A percentile compares a stretch with the other conserved stretches of the same genome.
Conservation (phyloP, 495 filamentous ascomycete species). For the Parathielavia appendiculata region DNA sequence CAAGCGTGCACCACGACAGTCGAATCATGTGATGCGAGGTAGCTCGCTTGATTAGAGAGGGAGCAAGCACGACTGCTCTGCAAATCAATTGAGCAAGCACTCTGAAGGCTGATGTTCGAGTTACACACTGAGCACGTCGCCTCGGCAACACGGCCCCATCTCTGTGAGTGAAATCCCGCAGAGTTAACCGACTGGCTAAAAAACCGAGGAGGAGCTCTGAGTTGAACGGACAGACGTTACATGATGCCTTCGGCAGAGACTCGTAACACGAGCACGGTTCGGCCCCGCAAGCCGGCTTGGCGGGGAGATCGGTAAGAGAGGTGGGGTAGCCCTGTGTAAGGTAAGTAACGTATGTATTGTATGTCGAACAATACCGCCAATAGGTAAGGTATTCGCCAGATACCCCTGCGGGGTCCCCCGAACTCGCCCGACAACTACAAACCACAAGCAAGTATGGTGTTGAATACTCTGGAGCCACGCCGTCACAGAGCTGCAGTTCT, state of each 20-base stretch:
- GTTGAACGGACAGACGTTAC: background rate
- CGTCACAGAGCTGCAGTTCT: background rate
- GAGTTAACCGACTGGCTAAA: background rate
- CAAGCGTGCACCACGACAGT: constrained; percentile 12
- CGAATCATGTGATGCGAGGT: constrained; percentile 13
- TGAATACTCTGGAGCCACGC: no score
- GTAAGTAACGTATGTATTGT: no score
- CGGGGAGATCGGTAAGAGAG: no score
- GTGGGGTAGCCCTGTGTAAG: no score
- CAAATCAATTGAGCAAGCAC: background rate
- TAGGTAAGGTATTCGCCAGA: no score
- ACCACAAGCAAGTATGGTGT: no score
- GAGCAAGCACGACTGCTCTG: background rate
- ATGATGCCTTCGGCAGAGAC: background rate
- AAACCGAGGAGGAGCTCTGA: no score
- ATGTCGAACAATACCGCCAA: no score
- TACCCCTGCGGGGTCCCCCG: no score
- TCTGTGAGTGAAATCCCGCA: background rate
- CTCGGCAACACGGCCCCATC: background rate
- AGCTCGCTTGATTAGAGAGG: background rate
- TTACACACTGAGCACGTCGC: background rate
- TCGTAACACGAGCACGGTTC: background rate
- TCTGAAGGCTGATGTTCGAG: background rate
- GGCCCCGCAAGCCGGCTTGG: constrained; percentile 1
- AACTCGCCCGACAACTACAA: no score